A percentile compares a stretch with the other conserved stretches of the same genome.
Conservation (phyloP, 2,329 filamentous ascomycete species). For the Pseudogymnoascus verrucosus region DNA sequence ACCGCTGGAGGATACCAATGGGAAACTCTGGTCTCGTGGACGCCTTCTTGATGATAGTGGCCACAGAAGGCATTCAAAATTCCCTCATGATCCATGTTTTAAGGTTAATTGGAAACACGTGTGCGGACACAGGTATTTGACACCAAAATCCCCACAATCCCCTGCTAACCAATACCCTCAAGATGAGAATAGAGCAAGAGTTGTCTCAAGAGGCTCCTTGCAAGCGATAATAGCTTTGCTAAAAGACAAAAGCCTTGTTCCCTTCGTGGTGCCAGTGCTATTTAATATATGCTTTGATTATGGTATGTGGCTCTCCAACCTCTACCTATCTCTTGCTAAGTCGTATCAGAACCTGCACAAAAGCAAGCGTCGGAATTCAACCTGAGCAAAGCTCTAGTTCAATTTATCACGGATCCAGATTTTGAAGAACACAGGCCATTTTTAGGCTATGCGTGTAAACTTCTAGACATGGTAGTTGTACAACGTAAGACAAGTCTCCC, state of each 20-base stretch:
- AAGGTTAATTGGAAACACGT: constrained; percentile 53
- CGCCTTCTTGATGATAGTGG: constrained; percentile 45
- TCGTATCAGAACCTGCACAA: constrained; percentile 42
- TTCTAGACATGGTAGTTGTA: constrained; percentile 44
- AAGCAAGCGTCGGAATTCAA: constrained; percentile 43
- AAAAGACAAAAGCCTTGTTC: constrained; percentile 36
- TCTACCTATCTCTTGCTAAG: constrained; percentile 15
- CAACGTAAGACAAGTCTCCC: constrained; percentile 34
- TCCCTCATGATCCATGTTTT: constrained; percentile 46
- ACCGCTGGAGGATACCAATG: constrained; percentile 47
- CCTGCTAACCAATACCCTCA: constrained; percentile 6
- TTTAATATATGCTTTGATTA: constrained; percentile 58
- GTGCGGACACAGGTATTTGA: constrained; percentile 47
- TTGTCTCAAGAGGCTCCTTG: constrained; percentile 43
- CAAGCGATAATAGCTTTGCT: constrained; percentile 41
- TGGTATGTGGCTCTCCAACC: constrained; percentile 34
- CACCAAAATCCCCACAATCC: constrained; percentile 6
- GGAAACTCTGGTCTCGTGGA: constrained; percentile 50
- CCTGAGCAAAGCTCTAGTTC: constrained; percentile 42
- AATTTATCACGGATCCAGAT: constrained; percentile 40
- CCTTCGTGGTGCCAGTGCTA: constrained; percentile 51
- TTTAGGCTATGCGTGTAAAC: constrained; percentile 47
- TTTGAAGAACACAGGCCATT: constrained; percentile 35
- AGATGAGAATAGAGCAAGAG: constrained; percentile 52
- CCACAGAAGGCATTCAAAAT: constrained; percentile 31